Evolutionary conservation across 441 rosid species (phyloP), one percentile per base, ranked within the genome.

Genomic region (Corymbia citriodora): DNA sequence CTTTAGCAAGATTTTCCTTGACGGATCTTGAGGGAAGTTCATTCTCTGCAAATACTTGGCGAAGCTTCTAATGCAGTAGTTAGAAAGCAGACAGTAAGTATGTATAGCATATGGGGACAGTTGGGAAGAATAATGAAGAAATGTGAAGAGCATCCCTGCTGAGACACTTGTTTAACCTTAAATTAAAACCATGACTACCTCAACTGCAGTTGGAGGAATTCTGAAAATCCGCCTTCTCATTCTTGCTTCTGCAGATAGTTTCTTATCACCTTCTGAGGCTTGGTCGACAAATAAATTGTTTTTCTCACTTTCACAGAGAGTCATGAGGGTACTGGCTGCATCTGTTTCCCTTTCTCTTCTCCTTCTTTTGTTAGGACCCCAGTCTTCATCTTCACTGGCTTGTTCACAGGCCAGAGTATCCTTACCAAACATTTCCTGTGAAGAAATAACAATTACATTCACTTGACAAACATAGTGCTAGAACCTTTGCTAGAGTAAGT

Each of bases 391-490:
- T 93, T 98, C 99, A 68, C 98, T 98, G 87, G 93, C 93, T 93
- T 95, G 97, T 90, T 97, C 99, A 81, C 92, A 93, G 86, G 93
- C 92, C 87, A 92, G 93, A 89, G 96, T 97, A 93, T 97, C 99
- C 94, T 96, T 98, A 89, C 99, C 99, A 91, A 98, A 98, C 99
- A 98, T 97, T 94, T 97, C 99, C 99, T 98, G 90, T 54, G 50
- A 72, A 74, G 82, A 92, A 83, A 54, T 61, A 50, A 61, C 70
- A 88, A 88, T 83, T 87, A 91, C 85, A 90, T 31, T 33, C 52
- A 87, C 68, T 74, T 29, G 68, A 55, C 70, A 87, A 19, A 87
- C 55, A 33, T 50, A n/a, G 88, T 19, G 48, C 50, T 31, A 31
- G 85, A 23, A 79, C 52, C 12, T 45, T 13, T 23, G n/a, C n/a